Percentiles rank a stretch among this genome's conserved stretches.
These are phyloP conservation scores for Entomortierella parvispora DNA, from an alignment of 192 early-diverging fungal genomes.

Conservation along the genomic window DNA sequence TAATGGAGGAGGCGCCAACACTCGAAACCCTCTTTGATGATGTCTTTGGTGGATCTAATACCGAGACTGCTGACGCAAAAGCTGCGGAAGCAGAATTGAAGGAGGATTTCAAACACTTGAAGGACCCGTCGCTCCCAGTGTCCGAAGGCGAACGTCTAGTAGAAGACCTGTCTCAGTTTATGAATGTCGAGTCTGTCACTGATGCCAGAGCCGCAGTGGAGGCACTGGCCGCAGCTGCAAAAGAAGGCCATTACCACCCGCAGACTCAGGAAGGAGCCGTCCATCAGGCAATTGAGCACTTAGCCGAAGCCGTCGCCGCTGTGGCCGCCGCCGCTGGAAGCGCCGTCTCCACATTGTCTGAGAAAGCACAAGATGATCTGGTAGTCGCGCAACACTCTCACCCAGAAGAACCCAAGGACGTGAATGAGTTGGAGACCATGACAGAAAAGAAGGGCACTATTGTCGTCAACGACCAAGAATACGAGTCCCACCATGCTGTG, in stretches of 20 bases:
- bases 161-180: too few species aligned
- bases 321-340: background rate
- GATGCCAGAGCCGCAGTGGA: too few species aligned
- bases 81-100: background rate
- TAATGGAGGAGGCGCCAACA: background rate
- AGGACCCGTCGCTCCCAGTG: background rate
- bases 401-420: too few species aligned
- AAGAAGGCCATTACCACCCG: too few species aligned
- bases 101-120: background rate
- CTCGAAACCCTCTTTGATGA: conserved; percentile 1
- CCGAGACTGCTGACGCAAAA: background rate
- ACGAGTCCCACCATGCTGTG: background rate
- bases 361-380: too few species aligned
- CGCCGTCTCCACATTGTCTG: background rate
- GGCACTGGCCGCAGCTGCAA: too few species aligned
- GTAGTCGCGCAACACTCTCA: too few species aligned
- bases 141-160: too few species aligned
- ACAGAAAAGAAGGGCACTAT: background rate
- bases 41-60: background rate
- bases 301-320: background rate
- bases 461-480: conserved; percentile 14
- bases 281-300: background rate
- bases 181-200: too few species aligned
- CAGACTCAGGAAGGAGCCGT: background rate
- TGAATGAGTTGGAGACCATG: too few species aligned